Conservation (phyloP, 2,329 filamentous ascomycete species). For the Pleurostoma richardsiae region DNA sequence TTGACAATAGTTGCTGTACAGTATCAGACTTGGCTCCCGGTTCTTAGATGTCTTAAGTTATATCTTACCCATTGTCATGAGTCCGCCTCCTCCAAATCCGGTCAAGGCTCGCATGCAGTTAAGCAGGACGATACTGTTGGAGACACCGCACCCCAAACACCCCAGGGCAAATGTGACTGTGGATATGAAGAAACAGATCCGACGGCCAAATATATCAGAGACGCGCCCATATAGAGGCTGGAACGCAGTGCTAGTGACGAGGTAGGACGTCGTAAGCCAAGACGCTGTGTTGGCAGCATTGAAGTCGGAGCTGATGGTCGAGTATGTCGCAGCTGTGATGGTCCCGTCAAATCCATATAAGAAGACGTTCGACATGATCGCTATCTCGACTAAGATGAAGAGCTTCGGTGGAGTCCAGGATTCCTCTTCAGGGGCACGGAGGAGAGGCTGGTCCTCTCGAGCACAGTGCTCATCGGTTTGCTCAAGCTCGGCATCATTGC, state of each 20-base stretch:
- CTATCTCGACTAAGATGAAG: slow-evolving; percentile 53
- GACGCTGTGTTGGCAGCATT: slow-evolving; percentile 66
- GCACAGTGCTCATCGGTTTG: no score
- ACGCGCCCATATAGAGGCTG: slow-evolving; percentile 68
- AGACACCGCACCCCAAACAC: slow-evolving; percentile 60
- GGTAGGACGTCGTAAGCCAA: slow-evolving; percentile 70
- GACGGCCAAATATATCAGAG: slow-evolving; percentile 64
- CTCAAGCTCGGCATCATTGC: no score
- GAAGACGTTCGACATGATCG: slow-evolving; percentile 62
- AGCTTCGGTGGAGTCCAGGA: slow-evolving; percentile 43
- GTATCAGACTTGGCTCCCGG: not conserved
- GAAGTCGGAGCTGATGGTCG: slow-evolving; percentile 71
- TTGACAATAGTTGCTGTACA: slow-evolving; percentile 50
- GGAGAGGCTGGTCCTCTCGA: no score
- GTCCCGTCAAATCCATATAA: slow-evolving; percentile 67
- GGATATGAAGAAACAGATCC: slow-evolving; percentile 57
- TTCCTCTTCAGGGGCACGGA: slow-evolving; percentile 2
- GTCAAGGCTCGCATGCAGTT: slow-evolving; percentile 62
- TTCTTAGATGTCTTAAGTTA: no score
- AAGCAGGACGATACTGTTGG: slow-evolving; percentile 51
- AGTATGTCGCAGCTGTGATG: slow-evolving; percentile 68
- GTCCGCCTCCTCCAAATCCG: slow-evolving; percentile 64
- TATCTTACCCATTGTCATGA: slow-evolving; percentile 62
- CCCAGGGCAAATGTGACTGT: slow-evolving; percentile 57
- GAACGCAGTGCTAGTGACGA: slow-evolving; percentile 67